Percentiles rank a stretch among this genome's conserved stretches.
Evolutionary conservation across 2,329 filamentous ascomycete species (phyloP).

Genomic region (Fonsecaea erecta): DNA sequence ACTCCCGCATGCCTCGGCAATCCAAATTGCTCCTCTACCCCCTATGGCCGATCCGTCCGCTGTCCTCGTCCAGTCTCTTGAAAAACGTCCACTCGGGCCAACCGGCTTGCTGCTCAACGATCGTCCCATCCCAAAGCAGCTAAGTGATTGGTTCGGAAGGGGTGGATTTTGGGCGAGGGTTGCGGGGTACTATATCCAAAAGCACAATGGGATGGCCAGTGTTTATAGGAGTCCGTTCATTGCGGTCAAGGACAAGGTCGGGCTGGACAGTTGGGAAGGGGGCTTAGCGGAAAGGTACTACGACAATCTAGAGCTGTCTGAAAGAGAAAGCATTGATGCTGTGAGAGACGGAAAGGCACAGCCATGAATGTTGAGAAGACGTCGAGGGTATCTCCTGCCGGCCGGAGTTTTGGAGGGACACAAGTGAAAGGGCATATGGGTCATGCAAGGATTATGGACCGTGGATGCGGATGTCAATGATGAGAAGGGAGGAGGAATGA

Average conservation of each 20-base stretch:
- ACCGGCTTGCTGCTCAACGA: constrained; percentile 35
- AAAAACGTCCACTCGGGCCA: constrained; percentile 30
- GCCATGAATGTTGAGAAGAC: background rate
- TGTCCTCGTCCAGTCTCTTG: constrained; percentile 26
- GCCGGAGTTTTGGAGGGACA: background rate
- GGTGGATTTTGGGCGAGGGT: constrained; percentile 38
- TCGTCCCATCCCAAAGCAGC: constrained; percentile 29
- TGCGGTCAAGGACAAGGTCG: constrained; percentile 13
- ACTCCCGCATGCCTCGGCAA: background rate
- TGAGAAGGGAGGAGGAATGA: background rate
- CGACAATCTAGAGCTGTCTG: constrained; percentile 24
- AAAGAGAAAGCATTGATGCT: constrained; percentile 26
- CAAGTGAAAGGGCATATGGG: background rate
- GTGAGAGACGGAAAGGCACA: background rate
- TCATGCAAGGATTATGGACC: background rate
- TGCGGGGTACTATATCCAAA: constrained; percentile 34
- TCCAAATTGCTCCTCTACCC: constrained; percentile 12
- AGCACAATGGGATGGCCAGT: constrained; percentile 33
- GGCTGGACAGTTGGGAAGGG: constrained; percentile 3
- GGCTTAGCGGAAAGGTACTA: constrained; percentile 28
- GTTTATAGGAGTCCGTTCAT: constrained; percentile 36
- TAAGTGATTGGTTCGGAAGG: constrained; percentile 31
- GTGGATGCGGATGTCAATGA: background rate
- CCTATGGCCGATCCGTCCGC: constrained; percentile 33
- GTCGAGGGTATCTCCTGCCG: background rate